Conservation (phyloP, 495 filamentous ascomycete genomes). For the Penicillium lagena region DNA sequence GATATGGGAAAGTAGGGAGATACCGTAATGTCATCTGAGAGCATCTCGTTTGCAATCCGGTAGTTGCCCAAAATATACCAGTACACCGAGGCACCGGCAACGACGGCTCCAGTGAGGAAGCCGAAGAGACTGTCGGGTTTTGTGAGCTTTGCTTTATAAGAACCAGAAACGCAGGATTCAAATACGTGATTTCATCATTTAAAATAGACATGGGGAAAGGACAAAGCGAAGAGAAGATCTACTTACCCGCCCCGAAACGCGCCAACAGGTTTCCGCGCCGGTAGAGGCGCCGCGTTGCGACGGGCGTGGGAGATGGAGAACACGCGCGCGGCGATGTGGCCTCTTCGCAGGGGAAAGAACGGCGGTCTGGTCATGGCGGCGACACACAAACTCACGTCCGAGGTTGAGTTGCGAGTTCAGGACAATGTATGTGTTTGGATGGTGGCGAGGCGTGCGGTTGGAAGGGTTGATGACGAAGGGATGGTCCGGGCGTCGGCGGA, state of each 20-base stretch:
- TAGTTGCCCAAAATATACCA: conserved; percentile 92
- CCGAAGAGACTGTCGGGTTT: conserved; percentile 65
- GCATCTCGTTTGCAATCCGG: conserved; percentile 83
- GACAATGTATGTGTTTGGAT: too few species aligned
- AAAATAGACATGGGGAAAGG: background rate
- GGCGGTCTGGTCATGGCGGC: conserved; percentile 20
- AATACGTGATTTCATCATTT: background rate
- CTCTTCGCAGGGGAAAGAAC: conserved; percentile 17
- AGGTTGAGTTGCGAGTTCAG: background rate
- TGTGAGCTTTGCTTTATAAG: background rate
- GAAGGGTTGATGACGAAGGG: conserved; percentile 28
- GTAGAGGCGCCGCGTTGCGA: conserved; percentile 42
- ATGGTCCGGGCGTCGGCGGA: conserved; percentile 14
- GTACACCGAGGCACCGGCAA: conserved; percentile 76
- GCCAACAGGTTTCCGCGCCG: conserved; percentile 74
- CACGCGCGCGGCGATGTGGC: conserved; percentile 18
- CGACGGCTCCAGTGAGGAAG: conserved; percentile 80
- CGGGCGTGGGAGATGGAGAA: conserved; percentile 32
- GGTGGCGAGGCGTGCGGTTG: conserved; percentile 11
- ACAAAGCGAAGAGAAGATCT: background rate
- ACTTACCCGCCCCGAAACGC: conserved; percentile 90
- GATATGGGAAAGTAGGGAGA: conserved; percentile 30
- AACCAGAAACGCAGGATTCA: too few species aligned
- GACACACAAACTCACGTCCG: background rate
- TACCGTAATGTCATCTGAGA: conserved; percentile 96